phyloP scores from a whole-genome alignment of 257 asterid genomes.

The Primulina tabacum region DNA sequence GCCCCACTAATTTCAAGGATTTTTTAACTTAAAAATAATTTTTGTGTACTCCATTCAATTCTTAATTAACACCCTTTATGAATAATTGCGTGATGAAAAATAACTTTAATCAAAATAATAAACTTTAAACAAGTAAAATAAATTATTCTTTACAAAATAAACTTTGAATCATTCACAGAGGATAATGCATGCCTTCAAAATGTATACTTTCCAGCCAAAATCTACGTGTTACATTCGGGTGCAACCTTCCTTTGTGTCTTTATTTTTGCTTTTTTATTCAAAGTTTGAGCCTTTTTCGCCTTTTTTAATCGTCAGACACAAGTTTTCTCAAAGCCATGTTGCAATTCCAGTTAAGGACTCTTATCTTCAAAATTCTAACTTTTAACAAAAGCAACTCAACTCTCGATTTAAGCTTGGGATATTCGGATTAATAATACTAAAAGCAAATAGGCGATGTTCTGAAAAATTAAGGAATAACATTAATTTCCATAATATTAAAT shows the following conservation, averaged over 20 bases:
- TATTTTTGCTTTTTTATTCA: slow-evolving; percentile 31
- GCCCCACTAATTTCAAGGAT: neutral
- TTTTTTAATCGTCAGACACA: slow-evolving; percentile 33
- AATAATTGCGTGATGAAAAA: neutral
- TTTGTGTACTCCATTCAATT: neutral
- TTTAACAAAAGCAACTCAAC: neutral
- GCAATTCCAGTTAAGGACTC: slow-evolving; percentile 50
- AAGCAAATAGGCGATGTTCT: no score
- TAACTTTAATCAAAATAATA: neutral
- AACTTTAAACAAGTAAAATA: neutral
- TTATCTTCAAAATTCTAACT: neutral
- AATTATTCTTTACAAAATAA: slow-evolving; percentile 7
- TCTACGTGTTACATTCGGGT: slow-evolving; percentile 54
- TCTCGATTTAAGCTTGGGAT: neutral
- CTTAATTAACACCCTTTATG: neutral
- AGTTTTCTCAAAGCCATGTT: slow-evolving; percentile 30
- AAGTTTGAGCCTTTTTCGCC: slow-evolving; percentile 48
- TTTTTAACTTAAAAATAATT: no score
- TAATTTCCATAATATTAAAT: no score
- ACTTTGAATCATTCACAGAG: slow-evolving; percentile 30
- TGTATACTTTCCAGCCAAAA: slow-evolving; percentile 66
- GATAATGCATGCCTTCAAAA: slow-evolving; percentile 23
- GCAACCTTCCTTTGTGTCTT: slow-evolving; percentile 40
- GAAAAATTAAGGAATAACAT: no score
- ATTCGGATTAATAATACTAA: no score